Base-by-base conservation (phyloP, 2,329 filamentous ascomycete genomes). In the Phyllosticta citrichinensis region DNA sequence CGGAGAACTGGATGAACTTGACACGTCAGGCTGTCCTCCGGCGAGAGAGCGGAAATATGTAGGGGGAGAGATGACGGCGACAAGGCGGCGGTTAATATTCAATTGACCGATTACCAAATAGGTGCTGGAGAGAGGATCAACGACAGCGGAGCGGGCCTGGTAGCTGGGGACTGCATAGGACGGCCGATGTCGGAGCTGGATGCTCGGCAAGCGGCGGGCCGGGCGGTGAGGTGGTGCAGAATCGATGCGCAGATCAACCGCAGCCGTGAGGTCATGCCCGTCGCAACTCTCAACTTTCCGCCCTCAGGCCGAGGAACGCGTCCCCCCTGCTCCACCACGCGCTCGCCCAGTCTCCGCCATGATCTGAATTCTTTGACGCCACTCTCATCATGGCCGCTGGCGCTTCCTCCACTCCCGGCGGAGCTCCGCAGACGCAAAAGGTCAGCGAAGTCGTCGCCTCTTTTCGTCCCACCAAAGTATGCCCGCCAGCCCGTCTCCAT, bases 381-480 rank as follows among this genome's bases (percentile, higher is more conserved):
- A 57, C 33, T 27, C 56, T 20, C 56, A 66, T 60, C 62, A 74
- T 73, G 71, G 70, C 70, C 24, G 67, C 70, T 53, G 72, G 70
- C 33, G 68, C 65, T 27, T 70, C 71, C 20, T 70, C 71, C 24
- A 58, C 58, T n/a, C 53, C 33, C 33, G 71, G 67, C 19, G 66
- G 68, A 65, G 72, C 68, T 14, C 68, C 74, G 52, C 72, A 73
- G 12, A 72, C 74, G 25, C 73, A 76, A 64, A 88, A 88, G 70
- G 82, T 96, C 60, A 81, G 84, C 68, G 90, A 96, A 68, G 81
- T 94, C 66, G 87, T 96, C 66, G 80, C 83, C 47, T 85, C 81
- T 60, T 96, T 90, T 71, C 82, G 89, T 57, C 90, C 93, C 8
- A 87, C 87, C 55, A 47, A 47, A 47, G 40, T 47, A 47, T 8